phyloP scores from a whole-genome alignment of 2,329 filamentous ascomycete species.

The Cercospora citrullina region DNA sequence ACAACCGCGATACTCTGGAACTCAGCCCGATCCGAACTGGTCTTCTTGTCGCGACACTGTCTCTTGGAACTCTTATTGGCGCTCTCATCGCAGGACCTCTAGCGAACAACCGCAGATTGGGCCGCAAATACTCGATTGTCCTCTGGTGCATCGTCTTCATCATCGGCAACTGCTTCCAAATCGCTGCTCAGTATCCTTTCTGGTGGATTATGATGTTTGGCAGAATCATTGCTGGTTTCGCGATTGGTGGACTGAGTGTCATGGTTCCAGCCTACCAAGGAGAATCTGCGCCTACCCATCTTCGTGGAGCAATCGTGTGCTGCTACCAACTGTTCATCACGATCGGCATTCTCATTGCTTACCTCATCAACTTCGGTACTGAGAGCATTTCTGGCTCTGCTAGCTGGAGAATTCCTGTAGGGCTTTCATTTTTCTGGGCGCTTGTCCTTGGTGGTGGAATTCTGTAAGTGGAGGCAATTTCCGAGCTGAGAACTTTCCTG shows the following conservation, averaged over 20 bases:
- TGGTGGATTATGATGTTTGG: slow-evolving; percentile 67
- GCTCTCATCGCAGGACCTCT: slow-evolving; percentile 59
- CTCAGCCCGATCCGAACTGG: slow-evolving; percentile 61
- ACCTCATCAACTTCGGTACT: slow-evolving; percentile 60
- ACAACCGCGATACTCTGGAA: slow-evolving; percentile 37
- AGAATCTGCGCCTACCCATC: slow-evolving; percentile 62
- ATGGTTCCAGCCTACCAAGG: slow-evolving; percentile 66
- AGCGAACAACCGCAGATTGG: slow-evolving; percentile 55
- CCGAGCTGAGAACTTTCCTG: neutral
- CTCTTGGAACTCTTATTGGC: slow-evolving; percentile 61
- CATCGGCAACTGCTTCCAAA: slow-evolving; percentile 64
- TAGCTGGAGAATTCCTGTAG: slow-evolving; percentile 51
- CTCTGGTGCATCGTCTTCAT: slow-evolving; percentile 61
- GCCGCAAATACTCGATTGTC: slow-evolving; percentile 62
- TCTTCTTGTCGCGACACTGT: slow-evolving; percentile 58
- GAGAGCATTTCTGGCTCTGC: slow-evolving; percentile 42
- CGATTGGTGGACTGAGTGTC: slow-evolving; percentile 63
- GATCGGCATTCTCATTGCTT: slow-evolving; percentile 60
- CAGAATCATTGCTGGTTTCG: slow-evolving; percentile 62
- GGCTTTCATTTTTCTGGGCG: slow-evolving; percentile 48
- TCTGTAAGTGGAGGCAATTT: slow-evolving; percentile 16
- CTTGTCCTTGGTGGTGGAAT: slow-evolving; percentile 48
- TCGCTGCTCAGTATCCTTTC: slow-evolving; percentile 51
- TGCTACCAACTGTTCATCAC: slow-evolving; percentile 69
- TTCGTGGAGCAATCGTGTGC: slow-evolving; percentile 62